phyloP scores from a whole-genome alignment of 1,139 yeast genomes.

The Saccharomycopsis hybrid region DNA sequence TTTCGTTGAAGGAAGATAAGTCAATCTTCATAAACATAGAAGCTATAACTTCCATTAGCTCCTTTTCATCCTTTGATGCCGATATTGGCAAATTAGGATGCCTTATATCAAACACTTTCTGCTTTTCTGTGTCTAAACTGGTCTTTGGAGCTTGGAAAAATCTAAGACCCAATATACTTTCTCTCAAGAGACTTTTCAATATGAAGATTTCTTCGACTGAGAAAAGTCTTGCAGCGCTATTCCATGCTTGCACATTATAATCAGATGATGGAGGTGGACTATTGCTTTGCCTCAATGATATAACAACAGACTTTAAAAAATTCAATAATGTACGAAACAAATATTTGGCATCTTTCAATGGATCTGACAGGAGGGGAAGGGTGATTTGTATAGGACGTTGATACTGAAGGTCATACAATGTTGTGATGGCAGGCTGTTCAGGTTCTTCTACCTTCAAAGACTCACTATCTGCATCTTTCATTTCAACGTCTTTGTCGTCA shows the following conservation, averaged over 20 bases:
- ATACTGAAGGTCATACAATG: slow-evolving; percentile 27
- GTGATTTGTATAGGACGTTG: slow-evolving; percentile 43
- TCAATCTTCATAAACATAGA: slow-evolving; percentile 91
- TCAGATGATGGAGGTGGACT: slow-evolving; percentile 73
- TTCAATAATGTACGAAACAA: slow-evolving; percentile 85
- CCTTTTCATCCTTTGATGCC: slow-evolving; percentile 89
- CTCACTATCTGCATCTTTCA: slow-evolving; percentile 22
- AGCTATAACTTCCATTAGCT: slow-evolving; percentile 91
- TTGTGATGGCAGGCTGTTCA: slow-evolving; percentile 20
- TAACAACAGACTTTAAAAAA: slow-evolving; percentile 82
- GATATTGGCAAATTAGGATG: slow-evolving; percentile 81
- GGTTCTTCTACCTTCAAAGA: slow-evolving; percentile 15
- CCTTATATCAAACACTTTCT: slow-evolving; percentile 53
- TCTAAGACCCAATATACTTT: slow-evolving; percentile 75
- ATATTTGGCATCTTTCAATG: slow-evolving; percentile 81
- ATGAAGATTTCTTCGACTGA: slow-evolving; percentile 78
- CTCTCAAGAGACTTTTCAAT: slow-evolving; percentile 70
- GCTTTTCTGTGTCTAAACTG: slow-evolving; percentile 27
- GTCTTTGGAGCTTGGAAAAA: slow-evolving; percentile 50
- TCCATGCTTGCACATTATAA: slow-evolving; percentile 68
- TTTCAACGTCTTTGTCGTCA: slow-evolving; percentile 31
- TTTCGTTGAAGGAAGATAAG: slow-evolving; percentile 92
- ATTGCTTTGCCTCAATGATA: slow-evolving; percentile 84
- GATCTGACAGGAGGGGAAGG: slow-evolving; percentile 46
- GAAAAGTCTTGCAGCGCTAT: slow-evolving; percentile 77